Evolutionary conservation across 2,329 filamentous ascomycete genomes (phyloP).

Genomic region (Dryadomyces quercivorus): DNA sequence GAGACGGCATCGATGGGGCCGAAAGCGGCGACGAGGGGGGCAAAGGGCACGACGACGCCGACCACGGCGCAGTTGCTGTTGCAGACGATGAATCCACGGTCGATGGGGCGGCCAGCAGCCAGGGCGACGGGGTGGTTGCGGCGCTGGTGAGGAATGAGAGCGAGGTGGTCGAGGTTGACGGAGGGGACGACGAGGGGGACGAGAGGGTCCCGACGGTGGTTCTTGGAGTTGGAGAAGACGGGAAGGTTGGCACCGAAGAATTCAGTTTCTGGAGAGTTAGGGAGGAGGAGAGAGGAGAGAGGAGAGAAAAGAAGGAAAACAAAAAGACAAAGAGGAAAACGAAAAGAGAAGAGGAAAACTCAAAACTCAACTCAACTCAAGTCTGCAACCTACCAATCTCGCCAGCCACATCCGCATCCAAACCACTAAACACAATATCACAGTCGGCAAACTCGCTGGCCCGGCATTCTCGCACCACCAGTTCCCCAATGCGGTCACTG

Average conservation of each 20-base stretch:
- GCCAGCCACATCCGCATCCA: conserved; percentile 86
- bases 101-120: conserved; percentile 30
- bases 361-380: too few relatives aligned
- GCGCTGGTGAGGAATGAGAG: conserved; percentile 81
- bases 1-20: conserved; percentile 64
- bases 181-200: conserved; percentile 92
- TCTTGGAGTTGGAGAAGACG: conserved; percentile 97
- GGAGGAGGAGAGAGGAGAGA: not conserved
- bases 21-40: conserved; percentile 75
- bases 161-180: conserved; percentile 80
- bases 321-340: not conserved
- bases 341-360: not conserved
- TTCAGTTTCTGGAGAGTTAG: conserved; percentile 56
- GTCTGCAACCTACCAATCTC: conserved; percentile 74
- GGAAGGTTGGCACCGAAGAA: conserved; percentile 81
- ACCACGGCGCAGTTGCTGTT: conserved; percentile 98
- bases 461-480: conserved; percentile 77
- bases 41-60: conserved; percentile 88
- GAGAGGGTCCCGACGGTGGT: conserved; percentile 81
- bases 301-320: not conserved
- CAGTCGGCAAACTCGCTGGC: conserved; percentile 77
- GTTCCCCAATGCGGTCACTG: conserved; percentile 56
- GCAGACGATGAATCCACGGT: conserved; percentile 88
- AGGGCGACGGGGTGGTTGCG: conserved; percentile 40
- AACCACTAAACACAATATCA: conserved; percentile 83